Base-by-base conservation (phyloP, 768 basidiomycete genomes). In the Pleurotus cornucopiae region DNA sequence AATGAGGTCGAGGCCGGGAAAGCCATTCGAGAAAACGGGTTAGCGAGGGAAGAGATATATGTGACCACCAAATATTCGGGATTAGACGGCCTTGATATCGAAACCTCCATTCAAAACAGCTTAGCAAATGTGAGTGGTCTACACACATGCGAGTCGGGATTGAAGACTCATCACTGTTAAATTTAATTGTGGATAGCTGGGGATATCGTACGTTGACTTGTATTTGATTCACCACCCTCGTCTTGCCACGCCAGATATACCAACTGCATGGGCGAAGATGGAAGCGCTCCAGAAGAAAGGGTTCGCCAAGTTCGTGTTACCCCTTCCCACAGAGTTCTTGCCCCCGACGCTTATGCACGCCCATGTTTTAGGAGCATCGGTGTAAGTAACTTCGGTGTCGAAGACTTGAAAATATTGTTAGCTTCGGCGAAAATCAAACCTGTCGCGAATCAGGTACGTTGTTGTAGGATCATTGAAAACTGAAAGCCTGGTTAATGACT, bases 51-150 rank as follows among this genome's bases (percentile, higher is more conserved):
- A 12, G 81, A 85, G 1, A 60, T 88, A 21, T 88, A 75, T 66
- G 77, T 89, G 60, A 88, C 85, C 2, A 87, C 85, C 26, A 86
- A 87, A 62, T 86, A 77, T 62, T 82, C 83, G 12, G 82, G 81
- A 1, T 49, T 68, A 51, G 64, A 76, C 51, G 79, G 76, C 2
- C 66, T 82, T 53, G 78, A 79, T 57, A 79, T 84, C 30, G 73
- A 73, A 56, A 79, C 77, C 1, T 83, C 82, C 11, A 81, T 85
- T 44, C 64, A 74, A 25, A 76, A 83, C 60, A 85, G 83, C 54
- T 61, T 88, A 56, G 71, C 77, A 57, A 79, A 80, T 44, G 84
- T 84, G 58, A 43, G 80, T 66, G 18, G 18, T 5, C 26, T 26
- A 26, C 26, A 26, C 26, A 26, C 26, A 3, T 26, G 26, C 26